Conservation (phyloP, 2,329 filamentous ascomycete species). For the Coniosporium tulheliwenetii region DNA sequence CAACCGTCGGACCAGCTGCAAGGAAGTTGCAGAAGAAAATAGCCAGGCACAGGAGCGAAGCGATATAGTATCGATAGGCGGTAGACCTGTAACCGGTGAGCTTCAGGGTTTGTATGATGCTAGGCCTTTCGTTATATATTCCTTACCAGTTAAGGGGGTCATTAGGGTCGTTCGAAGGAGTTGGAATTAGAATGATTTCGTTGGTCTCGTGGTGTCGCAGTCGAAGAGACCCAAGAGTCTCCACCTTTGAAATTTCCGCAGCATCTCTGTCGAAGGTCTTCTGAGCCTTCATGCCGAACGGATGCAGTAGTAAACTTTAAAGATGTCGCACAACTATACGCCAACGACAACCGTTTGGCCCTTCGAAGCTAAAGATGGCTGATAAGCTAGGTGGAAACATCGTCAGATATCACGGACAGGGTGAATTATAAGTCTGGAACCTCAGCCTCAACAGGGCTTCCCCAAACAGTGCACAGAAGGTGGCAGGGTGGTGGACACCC, state of each 20-base stretch:
- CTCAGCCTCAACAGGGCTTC: no score
- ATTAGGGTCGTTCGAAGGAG: constrained; percentile 33
- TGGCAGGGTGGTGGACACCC: no score
- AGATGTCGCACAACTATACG: no score
- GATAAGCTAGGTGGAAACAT: no score
- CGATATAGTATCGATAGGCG: constrained; percentile 35
- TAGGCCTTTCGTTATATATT: constrained; percentile 5
- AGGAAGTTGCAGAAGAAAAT: constrained; percentile 43
- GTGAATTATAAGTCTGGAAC: no score
- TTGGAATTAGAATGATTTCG: constrained; percentile 35
- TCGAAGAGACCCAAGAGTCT: constrained; percentile 4
- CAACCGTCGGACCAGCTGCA: constrained; percentile 38
- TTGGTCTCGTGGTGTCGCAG: constrained; percentile 17
- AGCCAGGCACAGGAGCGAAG: constrained; percentile 32
- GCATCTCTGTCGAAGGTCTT: constrained; percentile 3
- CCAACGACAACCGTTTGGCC: no score
- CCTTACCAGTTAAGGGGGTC: constrained; percentile 40
- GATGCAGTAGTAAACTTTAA: no score
- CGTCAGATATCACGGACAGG: no score
- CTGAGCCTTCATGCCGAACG: constrained; percentile 1
- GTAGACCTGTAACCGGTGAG: constrained; percentile 9
- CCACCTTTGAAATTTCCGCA: constrained; percentile 1
- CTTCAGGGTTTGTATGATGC: no score
- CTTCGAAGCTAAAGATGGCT: no score
- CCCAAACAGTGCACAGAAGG: no score